These are phyloP conservation scores for Apophysomyces elegans DNA, from an alignment of 371 early-diverging fungal species.

Conservation along the genomic window DNA sequence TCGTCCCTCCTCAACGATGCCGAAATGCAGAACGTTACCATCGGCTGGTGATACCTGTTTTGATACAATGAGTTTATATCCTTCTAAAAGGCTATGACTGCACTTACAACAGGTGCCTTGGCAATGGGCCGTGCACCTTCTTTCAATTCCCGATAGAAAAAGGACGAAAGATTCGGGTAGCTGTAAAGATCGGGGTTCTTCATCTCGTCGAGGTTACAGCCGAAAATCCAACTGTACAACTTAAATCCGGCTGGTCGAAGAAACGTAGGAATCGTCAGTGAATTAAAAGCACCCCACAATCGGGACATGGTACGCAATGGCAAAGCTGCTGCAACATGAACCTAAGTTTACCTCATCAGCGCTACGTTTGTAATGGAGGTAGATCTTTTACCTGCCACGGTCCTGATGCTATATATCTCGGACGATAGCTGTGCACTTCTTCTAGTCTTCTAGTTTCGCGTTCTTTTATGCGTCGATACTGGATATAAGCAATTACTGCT, in stretches of 20 bases:
- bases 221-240: constrained; percentile 84
- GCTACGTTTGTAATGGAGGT: neutral
- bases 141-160: constrained; percentile 90
- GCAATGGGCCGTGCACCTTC: constrained; percentile 75
- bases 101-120: constrained; percentile 63
- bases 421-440: constrained; percentile 23
- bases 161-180: constrained; percentile 86
- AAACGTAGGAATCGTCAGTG: constrained; percentile 76
- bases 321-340: constrained; percentile 83
- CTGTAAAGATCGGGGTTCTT: constrained; percentile 73
- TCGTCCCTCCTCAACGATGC: constrained; percentile 73
- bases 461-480: constrained; percentile 58
- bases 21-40: constrained; percentile 89
- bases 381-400: constrained; percentile 78
- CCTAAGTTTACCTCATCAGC: constrained; percentile 41
- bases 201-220: constrained; percentile 94
- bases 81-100: neutral
- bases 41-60: constrained; percentile 85
- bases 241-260: constrained; percentile 79
- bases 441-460: constrained; percentile 33
- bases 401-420: constrained; percentile 65
- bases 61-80: neutral
- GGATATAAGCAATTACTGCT: constrained; percentile 71
- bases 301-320: constrained; percentile 90
- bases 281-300: constrained; percentile 89